phyloP scores from a whole-genome alignment of 73 alveolate genomes.

The Paramecium octaurelia region DNA sequence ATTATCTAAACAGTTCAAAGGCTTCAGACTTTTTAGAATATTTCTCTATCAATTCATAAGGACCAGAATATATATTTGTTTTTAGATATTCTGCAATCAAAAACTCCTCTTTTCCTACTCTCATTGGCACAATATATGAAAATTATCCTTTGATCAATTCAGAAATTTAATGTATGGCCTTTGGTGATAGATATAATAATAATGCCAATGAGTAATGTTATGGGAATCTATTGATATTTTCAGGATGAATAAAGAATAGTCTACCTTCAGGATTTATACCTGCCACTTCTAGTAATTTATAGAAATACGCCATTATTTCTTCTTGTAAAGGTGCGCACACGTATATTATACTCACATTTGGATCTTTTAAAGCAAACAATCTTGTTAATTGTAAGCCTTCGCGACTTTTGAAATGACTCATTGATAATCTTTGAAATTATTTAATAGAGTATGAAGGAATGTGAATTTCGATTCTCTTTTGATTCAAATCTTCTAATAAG shows the following conservation, averaged over 20 bases:
- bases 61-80: slow-evolving; percentile 36
- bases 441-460: slow-evolving; percentile 18
- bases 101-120: slow-evolving; percentile 30
- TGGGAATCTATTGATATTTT: not conserved
- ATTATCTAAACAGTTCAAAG: not conserved
- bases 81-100: not conserved
- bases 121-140: not conserved
- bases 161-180: not conserved
- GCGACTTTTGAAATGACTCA: slow-evolving; percentile 42
- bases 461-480: slow-evolving; percentile 30
- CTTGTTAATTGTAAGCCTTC: slow-evolving; percentile 41
- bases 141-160: not conserved
- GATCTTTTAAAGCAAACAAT: slow-evolving; percentile 28
- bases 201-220: slow-evolving; percentile 26
- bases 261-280: slow-evolving; percentile 27
- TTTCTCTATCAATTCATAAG: not conserved
- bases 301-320: slow-evolving; percentile 23
- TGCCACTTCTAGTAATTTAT: slow-evolving; percentile 1
- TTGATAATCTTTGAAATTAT: not conserved
- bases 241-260: slow-evolving; percentile 26
- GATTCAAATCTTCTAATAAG: not conserved
- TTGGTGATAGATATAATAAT: slow-evolving; percentile 2
- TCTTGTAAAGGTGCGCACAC: not conserved
- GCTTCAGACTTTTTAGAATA: not conserved
- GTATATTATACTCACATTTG: not conserved